Conservation (phyloP, 192 early-diverging fungal species). For the Coemansia sp. region DNA sequence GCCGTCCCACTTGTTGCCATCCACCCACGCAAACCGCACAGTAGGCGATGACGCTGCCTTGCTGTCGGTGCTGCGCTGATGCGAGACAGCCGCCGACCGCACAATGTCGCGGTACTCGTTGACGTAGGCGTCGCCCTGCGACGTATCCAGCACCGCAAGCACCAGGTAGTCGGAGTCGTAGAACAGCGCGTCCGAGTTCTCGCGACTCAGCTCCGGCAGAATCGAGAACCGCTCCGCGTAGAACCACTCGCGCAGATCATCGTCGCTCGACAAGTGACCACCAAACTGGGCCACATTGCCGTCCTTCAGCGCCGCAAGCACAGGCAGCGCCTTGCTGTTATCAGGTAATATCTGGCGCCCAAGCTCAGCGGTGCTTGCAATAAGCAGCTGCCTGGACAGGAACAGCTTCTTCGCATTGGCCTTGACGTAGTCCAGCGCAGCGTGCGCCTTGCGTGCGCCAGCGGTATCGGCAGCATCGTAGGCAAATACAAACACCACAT, state of each 20-base stretch:
- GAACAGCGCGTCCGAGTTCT: conserved; percentile 72
- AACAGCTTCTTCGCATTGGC: conserved; percentile 48
- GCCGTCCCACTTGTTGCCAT: conserved; percentile 61
- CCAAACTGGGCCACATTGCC: conserved; percentile 30
- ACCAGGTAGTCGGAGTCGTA: conserved; percentile 65
- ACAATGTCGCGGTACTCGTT: conserved; percentile 20
- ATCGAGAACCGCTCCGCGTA: conserved; percentile 66
- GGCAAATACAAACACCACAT: conserved; percentile 61
- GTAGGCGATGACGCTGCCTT: neutral
- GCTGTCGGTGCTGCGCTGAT: conserved; percentile 13
- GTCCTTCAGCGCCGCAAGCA: conserved; percentile 65
- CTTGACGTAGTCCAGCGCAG: conserved; percentile 32
- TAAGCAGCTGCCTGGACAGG: conserved; percentile 40
- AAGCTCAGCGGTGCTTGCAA: conserved; percentile 18
- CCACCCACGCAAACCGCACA: conserved; percentile 66
- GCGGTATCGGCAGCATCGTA: conserved; percentile 45
- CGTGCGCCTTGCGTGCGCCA: conserved; percentile 22
- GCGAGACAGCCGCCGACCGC: conserved; percentile 32
- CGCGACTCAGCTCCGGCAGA: conserved; percentile 62
- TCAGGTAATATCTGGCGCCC: conserved; percentile 14
- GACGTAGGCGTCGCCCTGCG: conserved; percentile 18
- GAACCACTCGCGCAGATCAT: conserved; percentile 61
- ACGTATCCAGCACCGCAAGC: conserved; percentile 63
- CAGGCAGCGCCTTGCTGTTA: conserved; percentile 37
- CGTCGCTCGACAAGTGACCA: conserved; percentile 38